These are phyloP conservation scores for Inosperma sp. DNA, from an alignment of 768 basidiomycete genomes.

Conservation along the genomic window DNA sequence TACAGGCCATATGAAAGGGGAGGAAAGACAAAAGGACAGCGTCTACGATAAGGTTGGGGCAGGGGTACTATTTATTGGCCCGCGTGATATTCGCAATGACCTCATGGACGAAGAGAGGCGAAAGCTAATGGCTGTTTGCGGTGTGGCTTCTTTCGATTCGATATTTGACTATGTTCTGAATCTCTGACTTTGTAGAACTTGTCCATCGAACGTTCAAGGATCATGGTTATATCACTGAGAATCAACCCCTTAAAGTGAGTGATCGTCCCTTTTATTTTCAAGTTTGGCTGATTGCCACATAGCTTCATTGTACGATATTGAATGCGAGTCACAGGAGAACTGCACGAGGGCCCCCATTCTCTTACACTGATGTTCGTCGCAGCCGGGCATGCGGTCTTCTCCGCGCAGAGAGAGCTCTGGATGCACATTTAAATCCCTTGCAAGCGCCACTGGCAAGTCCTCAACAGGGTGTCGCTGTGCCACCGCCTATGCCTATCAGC, in stretches of 20 bases:
- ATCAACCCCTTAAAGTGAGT: slow-evolving; percentile 47
- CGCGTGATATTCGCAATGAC: background rate
- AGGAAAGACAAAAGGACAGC: background rate
- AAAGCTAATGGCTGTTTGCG: slow-evolving; percentile 27
- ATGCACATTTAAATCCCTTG: background rate
- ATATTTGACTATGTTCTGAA: background rate
- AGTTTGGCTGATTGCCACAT: background rate
- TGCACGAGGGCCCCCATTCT: slow-evolving; percentile 31
- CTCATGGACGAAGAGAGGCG: slow-evolving; percentile 9
- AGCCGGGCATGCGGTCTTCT: slow-evolving; percentile 6
- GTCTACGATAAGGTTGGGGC: slow-evolving; percentile 19
- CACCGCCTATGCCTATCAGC: slow-evolving; percentile 33
- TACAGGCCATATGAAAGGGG: background rate
- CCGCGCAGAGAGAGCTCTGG: background rate
- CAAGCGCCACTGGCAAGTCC: background rate
- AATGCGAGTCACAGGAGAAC: slow-evolving; percentile 46
- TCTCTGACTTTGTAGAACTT: slow-evolving; percentile 31
- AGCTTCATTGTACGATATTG: slow-evolving; percentile 50
- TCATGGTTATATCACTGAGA: slow-evolving; percentile 40
- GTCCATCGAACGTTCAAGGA: slow-evolving; percentile 37
- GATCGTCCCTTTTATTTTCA: background rate
- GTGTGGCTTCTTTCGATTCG: slow-evolving; percentile 21
- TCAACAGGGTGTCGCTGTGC: background rate
- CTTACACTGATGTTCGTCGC: slow-evolving; percentile 32
- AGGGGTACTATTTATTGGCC: slow-evolving; percentile 22